phyloP scores from a whole-genome alignment of 1,284 basidiomycete genomes.

The Chalciporus sp. region DNA sequence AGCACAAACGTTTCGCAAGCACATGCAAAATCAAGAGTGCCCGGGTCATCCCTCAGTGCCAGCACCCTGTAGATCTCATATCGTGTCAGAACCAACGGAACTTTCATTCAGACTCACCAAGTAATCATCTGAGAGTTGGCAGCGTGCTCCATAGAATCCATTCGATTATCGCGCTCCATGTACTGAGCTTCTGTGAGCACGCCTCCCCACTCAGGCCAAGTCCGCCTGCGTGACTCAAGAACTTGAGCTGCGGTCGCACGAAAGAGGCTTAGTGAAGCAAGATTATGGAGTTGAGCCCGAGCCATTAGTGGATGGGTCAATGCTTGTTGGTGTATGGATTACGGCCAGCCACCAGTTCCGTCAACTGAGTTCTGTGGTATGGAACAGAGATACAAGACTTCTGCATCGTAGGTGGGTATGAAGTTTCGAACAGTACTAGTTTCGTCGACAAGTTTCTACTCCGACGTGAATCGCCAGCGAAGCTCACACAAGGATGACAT shows the following conservation, averaged over 20 bases:
- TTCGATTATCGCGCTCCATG: conserved; percentile 34
- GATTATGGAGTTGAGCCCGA: background rate
- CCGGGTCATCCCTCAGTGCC: conserved; percentile 39
- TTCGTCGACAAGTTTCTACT: no score
- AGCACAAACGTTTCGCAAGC: conserved; percentile 47
- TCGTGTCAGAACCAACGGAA: background rate
- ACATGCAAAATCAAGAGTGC: conserved; percentile 44
- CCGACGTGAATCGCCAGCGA: no score
- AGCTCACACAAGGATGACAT: no score
- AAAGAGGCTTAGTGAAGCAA: conserved; percentile 14
- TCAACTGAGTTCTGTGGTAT: no score
- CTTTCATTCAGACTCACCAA: conserved; percentile 31
- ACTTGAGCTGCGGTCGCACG: conserved; percentile 19
- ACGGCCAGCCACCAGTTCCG: no score
- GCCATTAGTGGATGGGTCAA: background rate
- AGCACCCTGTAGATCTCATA: conserved; percentile 41
- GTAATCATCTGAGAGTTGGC: conserved; percentile 37
- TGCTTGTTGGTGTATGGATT: background rate
- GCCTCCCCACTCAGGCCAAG: conserved; percentile 38
- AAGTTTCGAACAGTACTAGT: no score
- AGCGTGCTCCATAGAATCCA: conserved; percentile 41
- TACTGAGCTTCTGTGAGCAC: conserved; percentile 39
- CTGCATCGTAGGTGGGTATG: no score
- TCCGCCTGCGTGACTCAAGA: conserved; percentile 34
- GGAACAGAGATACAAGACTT: no score